These are phyloP conservation scores for Neonectria coccinea DNA, from an alignment of 2,329 filamentous ascomycete species.

Conservation along the genomic window DNA sequence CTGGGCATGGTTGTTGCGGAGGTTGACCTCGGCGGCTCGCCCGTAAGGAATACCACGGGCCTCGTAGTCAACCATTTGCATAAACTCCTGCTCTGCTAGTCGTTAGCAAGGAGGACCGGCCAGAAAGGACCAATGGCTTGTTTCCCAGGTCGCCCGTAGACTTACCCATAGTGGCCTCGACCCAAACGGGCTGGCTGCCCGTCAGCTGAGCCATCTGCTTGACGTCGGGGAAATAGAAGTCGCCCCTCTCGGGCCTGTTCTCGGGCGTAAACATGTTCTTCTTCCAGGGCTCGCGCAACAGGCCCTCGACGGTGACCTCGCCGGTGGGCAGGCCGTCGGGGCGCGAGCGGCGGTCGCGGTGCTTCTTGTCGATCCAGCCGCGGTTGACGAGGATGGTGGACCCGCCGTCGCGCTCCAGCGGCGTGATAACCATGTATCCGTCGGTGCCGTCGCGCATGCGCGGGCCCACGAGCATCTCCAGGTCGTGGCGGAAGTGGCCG, in stretches of 20 bases:
- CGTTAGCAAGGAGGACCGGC: constrained; percentile 25
- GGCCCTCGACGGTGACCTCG: constrained; percentile 82
- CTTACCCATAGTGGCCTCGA: constrained; percentile 94
- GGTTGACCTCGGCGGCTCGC: constrained; percentile 86
- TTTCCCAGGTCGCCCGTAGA: constrained; percentile 25
- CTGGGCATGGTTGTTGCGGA: constrained; percentile 96
- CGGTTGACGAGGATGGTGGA: constrained; percentile 87
- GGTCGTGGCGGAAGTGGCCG: constrained; percentile 83
- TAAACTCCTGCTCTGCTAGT: constrained; percentile 77
- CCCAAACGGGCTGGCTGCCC: constrained; percentile 89
- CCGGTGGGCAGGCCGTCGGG: constrained; percentile 74
- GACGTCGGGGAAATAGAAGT: constrained; percentile 97
- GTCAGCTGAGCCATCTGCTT: constrained; percentile 86
- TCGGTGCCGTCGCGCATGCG: constrained; percentile 89
- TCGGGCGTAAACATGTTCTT: constrained; percentile 98
- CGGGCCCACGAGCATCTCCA: constrained; percentile 96
- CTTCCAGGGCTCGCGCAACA: constrained; percentile 91
- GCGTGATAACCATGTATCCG: constrained; percentile 92
- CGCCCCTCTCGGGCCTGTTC: constrained; percentile 83
- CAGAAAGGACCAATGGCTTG: background rate
- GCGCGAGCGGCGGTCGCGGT: constrained; percentile 73
- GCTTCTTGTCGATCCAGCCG: constrained; percentile 89
- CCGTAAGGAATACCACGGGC: constrained; percentile 90
- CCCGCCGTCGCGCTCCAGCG: constrained; percentile 77
- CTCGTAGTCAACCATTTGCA: constrained; percentile 80